A percentile compares a stretch with the other conserved stretches of the same genome.
Conservation (phyloP, 768 basidiomycete species). For the Xerocomellus amylosporus region DNA sequence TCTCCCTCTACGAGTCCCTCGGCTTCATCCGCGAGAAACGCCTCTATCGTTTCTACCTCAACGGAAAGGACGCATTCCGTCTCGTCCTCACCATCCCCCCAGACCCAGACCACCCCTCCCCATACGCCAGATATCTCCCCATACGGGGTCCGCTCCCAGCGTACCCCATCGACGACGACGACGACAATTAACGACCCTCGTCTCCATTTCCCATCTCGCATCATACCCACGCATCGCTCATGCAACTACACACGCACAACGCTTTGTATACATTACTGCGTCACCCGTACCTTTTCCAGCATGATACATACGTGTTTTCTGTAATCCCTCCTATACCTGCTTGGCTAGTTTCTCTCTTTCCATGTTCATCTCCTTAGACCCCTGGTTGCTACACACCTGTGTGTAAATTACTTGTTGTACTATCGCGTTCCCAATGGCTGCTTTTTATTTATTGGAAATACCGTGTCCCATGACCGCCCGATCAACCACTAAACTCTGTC, state of each 20-base stretch:
- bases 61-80: constrained; percentile 93
- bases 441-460: no score
- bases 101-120: constrained; percentile 24
- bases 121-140: constrained; percentile 11
- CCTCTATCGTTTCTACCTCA: constrained; percentile 92
- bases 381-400: no score
- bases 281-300: no score
- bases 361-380: no score
- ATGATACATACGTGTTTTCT: no score
- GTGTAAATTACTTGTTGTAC: constrained; percentile 6
- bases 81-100: constrained; percentile 63
- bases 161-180: constrained; percentile 28
- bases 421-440: background rate
- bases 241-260: background rate
- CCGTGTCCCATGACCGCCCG: no score
- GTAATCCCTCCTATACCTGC: no score
- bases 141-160: constrained; percentile 16
- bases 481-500: no score
- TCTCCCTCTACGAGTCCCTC: constrained; percentile 85
- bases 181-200: constrained; percentile 12
- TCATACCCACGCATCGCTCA: constrained; percentile 15
- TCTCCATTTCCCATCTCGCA: background rate
- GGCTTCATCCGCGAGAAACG: constrained; percentile 97
- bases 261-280: no score
- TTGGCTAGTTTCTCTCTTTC: no score